Base-by-base conservation (phyloP, 1,139 yeast species). In the Suzukiozyma palmioleophila region DNA sequence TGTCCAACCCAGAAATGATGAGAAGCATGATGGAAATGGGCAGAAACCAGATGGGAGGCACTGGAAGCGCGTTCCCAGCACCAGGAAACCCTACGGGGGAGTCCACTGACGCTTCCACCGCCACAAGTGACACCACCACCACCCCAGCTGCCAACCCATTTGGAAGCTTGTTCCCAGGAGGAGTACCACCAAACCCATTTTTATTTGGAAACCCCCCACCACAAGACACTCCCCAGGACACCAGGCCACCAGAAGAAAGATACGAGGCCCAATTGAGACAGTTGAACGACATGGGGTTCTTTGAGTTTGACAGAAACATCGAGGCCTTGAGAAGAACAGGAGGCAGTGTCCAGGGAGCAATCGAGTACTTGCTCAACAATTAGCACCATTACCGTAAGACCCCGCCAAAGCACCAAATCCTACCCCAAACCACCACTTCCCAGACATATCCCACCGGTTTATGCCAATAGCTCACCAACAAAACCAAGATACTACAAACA, bases 291-390 rank as follows among this genome's bases (percentile, higher is more conserved):
- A 87, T 92, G 84, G 98, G 98, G 2, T 92, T 92, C 66, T 81
- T 78, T 50, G 97, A 92, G 52, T 92, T 90, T 56, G 97, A 92
- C 50, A 75, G 87, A 51, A 92, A 92, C 56, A 89, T 92, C 14
- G 82, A 82, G 21, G 97, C 97, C 1, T 73, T 92, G 54, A 80
- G 97, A 68, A 80, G 97, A 64, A 80, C 94, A 42, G 97, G 97
- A 21, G 98, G 98, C 10, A 86, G 90, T 50, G 97, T 92, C 14
- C 96, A 92, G 63, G 97, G 97, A 32, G 98, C 98, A 11, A 75
- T 92, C 41, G 97, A 90, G 61, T 86, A 88, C 44, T 70, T 92
- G 53, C 75, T 92, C 12, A 37, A 31, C 26, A 36, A 36, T 26
- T 36, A 32, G 34, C 14, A 3, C 7, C 7, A n/a, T n/a, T n/a